phyloP scores from a whole-genome alignment of 2,329 filamentous ascomycete species.

The Talaromyces sp. region DNA sequence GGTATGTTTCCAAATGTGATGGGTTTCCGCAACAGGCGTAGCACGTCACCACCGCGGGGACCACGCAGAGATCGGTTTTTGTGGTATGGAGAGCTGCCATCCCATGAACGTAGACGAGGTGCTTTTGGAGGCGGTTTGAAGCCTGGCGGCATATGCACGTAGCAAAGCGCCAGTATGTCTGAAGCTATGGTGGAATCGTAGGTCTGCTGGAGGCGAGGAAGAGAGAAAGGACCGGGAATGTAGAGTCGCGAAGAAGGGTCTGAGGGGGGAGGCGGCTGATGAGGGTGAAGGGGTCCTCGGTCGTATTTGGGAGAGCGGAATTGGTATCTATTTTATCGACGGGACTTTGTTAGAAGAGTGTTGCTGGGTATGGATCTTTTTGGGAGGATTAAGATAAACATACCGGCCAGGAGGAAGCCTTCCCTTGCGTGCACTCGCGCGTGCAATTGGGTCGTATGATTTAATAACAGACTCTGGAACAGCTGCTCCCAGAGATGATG shows the following conservation, averaged over 20 bases:
- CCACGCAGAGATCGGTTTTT: conserved; percentile 82
- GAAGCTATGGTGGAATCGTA: conserved; percentile 80
- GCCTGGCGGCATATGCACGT: conserved; percentile 79
- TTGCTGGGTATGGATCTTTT: neutral
- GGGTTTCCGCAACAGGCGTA: conserved; percentile 49
- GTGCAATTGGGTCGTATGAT: conserved; percentile 48
- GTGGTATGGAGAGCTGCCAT: conserved; percentile 88
- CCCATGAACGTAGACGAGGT: conserved; percentile 77
- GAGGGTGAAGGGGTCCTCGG: conserved; percentile 85
- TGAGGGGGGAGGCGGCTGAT: conserved; percentile 81
- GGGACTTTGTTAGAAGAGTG: neutral
- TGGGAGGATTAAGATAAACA: conserved; percentile 10
- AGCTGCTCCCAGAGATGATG: conserved; percentile 40
- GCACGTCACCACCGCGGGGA: conserved; percentile 68
- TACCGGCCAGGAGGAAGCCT: conserved; percentile 53
- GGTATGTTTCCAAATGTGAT: conserved; percentile 81
- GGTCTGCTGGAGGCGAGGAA: conserved; percentile 83
- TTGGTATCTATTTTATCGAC: conserved; percentile 65
- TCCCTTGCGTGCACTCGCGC: conserved; percentile 40
- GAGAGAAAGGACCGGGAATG: conserved; percentile 83
- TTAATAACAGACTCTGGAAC: conserved; percentile 39
- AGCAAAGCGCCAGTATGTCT: conserved; percentile 84
- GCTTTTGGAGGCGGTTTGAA: conserved; percentile 54
- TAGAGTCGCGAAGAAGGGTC: conserved; percentile 86
- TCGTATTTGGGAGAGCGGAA: conserved; percentile 93